A percentile compares a stretch with the other conserved stretches of the same genome.
These are phyloP conservation scores for Smallanthus sonchifolius DNA, from an alignment of 129 eudicot species.

Conservation along the genomic window DNA sequence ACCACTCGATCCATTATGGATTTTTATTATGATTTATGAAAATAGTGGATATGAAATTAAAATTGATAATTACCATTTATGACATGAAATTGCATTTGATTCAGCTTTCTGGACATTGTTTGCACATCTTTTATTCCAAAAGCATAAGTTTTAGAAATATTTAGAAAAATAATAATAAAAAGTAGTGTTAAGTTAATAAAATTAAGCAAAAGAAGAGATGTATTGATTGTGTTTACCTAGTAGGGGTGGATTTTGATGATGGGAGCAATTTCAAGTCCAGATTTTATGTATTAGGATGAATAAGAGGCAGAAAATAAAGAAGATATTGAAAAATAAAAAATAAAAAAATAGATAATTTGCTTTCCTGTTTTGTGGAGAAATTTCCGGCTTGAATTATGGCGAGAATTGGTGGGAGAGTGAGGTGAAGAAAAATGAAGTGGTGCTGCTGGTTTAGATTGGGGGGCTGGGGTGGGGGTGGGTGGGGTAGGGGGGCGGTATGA, in stretches of 20 bases:
- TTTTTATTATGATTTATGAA: not conserved
- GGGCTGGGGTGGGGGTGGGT: not conserved
- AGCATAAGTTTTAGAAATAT: not conserved
- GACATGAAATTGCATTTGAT: conserved; percentile 9
- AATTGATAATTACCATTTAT: not conserved
- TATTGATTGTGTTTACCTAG: not conserved
- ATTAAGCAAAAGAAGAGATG: not conserved
- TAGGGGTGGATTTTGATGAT: not conserved
- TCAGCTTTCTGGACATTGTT: not conserved
- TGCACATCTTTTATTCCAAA: not conserved
- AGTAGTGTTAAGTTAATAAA: too few relatives aligned
- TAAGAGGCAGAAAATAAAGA: too few relatives aligned
- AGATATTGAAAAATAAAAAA: not conserved
- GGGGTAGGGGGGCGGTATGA: conserved; percentile 9
- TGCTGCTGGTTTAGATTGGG: not conserved
- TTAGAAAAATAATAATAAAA: not conserved
- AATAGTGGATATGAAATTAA: not conserved
- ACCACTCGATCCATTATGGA: too few relatives aligned
- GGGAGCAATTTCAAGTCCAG: not conserved
- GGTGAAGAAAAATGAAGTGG: conserved; percentile 29
- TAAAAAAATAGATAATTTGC: not conserved
- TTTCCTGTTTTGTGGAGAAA: conserved; percentile 37
- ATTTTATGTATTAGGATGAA: not conserved
- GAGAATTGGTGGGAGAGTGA: conserved; percentile 30
- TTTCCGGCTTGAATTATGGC: conserved; percentile 50